A percentile compares a stretch with the other conserved stretches of the same genome.
phyloP scores from a whole-genome alignment of 2,329 filamentous ascomycete genomes.

The Cladosporium sp. region DNA sequence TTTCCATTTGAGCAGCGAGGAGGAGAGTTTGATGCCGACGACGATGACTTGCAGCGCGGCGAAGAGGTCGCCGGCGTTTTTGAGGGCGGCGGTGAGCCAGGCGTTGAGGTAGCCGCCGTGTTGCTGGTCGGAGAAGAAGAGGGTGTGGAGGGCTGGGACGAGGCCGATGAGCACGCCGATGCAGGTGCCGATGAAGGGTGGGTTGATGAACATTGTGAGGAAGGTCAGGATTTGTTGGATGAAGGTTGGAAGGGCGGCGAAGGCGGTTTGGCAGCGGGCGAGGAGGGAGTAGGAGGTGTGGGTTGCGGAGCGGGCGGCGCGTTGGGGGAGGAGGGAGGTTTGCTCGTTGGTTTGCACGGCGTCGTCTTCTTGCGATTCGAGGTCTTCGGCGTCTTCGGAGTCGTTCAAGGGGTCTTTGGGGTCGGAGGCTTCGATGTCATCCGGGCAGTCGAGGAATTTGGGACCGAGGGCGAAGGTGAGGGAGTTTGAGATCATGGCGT shows the following conservation, averaged over 20 bases:
- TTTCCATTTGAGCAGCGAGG: slow-evolving; percentile 53
- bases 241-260: slow-evolving; percentile 41
- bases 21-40: slow-evolving; percentile 66
- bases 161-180: slow-evolving; percentile 63
- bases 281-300: slow-evolving; percentile 39
- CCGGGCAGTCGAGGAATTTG: slow-evolving; percentile 54
- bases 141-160: slow-evolving; percentile 58
- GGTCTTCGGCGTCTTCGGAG: slow-evolving; percentile 31
- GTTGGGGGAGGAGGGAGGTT: slow-evolving; percentile 54
- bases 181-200: slow-evolving; percentile 62
- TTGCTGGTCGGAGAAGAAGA: slow-evolving; percentile 61
- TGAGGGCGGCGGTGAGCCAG: slow-evolving; percentile 64
- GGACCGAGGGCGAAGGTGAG: slow-evolving; percentile 67
- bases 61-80: slow-evolving; percentile 65
- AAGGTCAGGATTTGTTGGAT: slow-evolving; percentile 45
- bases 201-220: slow-evolving; percentile 59
- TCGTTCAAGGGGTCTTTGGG: slow-evolving; percentile 27
- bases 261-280: slow-evolving; percentile 38
- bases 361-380: slow-evolving; percentile 33
- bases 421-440: slow-evolving; percentile 27
- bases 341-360: slow-evolving; percentile 46
- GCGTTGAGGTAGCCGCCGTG: slow-evolving; percentile 67
- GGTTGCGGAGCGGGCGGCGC: slow-evolving; percentile 35
- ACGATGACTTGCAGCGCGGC: slow-evolving; percentile 66
- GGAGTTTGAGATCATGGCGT: slow-evolving; percentile 62